Percentiles rank a stretch among this genome's conserved stretches.
phyloP scores from a whole-genome alignment of 1,284 basidiomycete genomes.

The Omphalotus olearius region DNA sequence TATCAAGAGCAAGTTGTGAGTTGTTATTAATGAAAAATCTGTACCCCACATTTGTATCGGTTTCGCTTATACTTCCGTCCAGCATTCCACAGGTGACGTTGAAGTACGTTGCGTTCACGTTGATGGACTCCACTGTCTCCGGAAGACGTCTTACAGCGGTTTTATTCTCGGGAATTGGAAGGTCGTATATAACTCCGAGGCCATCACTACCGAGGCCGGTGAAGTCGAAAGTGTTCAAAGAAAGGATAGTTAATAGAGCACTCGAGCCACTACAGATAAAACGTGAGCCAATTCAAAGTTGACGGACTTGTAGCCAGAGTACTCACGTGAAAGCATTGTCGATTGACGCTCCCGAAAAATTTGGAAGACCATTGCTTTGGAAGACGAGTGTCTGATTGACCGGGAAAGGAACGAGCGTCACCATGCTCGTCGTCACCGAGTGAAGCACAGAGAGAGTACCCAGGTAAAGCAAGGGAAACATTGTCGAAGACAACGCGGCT shows the following conservation, averaged over 20 bases:
- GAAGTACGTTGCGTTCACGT: constrained; percentile 3
- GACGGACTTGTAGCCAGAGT: too few relatives aligned
- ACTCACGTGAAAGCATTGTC: constrained; percentile 1
- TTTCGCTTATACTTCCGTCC: neutral
- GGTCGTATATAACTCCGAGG: constrained; percentile 2
- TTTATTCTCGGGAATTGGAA: neutral
- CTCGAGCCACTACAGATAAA: neutral
- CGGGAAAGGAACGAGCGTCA: neutral
- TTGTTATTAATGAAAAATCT: too few relatives aligned
- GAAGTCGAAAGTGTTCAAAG: neutral
- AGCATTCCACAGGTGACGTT: constrained; percentile 8
- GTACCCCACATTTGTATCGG: neutral
- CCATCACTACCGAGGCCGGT: constrained; percentile 4
- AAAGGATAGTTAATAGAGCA: constrained; percentile 5
- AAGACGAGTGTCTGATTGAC: neutral
- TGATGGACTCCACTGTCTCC: neutral
- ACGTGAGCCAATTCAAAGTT: too few relatives aligned
- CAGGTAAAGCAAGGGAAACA: constrained; percentile 3
- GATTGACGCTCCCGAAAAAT: neutral
- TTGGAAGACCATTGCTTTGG: neutral
- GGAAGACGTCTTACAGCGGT: neutral
- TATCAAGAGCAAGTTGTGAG: too few relatives aligned
- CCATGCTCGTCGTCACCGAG: constrained; percentile 3
- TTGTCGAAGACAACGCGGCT: neutral
- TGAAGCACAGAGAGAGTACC: constrained; percentile 3